A percentile compares a stretch with the other conserved stretches of the same genome.
These are phyloP conservation scores for Xylaria cubensis DNA, from an alignment of 495 filamentous ascomycete genomes.

Conservation along the genomic window DNA sequence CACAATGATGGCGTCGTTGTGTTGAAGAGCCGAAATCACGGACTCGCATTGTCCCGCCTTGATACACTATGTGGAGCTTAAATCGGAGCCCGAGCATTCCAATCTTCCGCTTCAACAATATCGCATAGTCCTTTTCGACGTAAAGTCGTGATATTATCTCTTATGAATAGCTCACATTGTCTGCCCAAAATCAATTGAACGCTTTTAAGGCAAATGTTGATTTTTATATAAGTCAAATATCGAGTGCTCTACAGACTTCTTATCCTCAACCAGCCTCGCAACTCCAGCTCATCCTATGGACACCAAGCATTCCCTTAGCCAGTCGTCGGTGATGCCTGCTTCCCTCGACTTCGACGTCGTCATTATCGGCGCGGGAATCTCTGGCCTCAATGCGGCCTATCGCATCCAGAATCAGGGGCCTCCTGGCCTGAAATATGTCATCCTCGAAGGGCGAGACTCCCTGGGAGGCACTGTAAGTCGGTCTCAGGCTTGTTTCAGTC, in stretches of 20 bases:
- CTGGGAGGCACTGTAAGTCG: constrained; percentile 64
- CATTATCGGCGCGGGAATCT: constrained; percentile 77
- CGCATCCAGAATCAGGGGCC: constrained; percentile 68
- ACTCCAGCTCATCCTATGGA: neutral
- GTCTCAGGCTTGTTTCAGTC: neutral
- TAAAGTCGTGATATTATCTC: neutral
- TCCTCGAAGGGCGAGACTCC: constrained; percentile 66
- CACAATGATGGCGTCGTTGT: neutral
- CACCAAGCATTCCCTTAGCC: neutral
- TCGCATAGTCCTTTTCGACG: neutral
- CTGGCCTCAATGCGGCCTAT: constrained; percentile 78
- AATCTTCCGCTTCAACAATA: neutral
- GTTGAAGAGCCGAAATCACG: neutral
- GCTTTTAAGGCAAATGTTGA: neutral
- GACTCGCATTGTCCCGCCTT: neutral
- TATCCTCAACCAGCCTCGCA: too few species aligned
- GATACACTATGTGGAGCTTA: neutral
- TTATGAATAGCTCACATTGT: neutral
- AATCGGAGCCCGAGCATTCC: neutral
- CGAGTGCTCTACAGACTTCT: neutral
- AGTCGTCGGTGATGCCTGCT: neutral
- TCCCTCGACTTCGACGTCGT: constrained; percentile 60
- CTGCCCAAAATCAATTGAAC: neutral
- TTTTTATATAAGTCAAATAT: neutral
- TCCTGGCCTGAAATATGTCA: constrained; percentile 55